Conservation (phyloP, 2,329 filamentous ascomycete genomes). For the Neocatenulostroma microsporum region DNA sequence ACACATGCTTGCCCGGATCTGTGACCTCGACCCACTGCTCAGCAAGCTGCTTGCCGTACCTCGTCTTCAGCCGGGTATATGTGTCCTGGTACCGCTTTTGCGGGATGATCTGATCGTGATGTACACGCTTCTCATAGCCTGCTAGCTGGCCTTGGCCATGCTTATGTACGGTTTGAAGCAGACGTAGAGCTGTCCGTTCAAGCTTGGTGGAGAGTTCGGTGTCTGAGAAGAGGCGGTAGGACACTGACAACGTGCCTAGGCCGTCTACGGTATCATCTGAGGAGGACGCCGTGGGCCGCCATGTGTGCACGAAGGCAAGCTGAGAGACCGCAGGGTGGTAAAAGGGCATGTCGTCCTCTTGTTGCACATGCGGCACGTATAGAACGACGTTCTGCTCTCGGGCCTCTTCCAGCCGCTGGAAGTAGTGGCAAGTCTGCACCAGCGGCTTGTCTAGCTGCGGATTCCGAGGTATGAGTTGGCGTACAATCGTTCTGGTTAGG, state of each 20-base stretch:
- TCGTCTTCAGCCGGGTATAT: conserved; percentile 70
- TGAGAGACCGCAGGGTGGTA: conserved; percentile 75
- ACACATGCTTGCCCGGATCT: conserved; percentile 84
- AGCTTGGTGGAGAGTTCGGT: conserved; percentile 33
- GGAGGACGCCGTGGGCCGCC: conserved; percentile 31
- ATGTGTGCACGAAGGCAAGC: conserved; percentile 69
- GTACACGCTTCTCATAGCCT: conserved; percentile 72
- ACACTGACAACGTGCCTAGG: conserved; percentile 37
- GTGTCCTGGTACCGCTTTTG: conserved; percentile 73
- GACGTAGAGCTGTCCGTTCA: conserved; percentile 58
- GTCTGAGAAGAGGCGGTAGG: conserved; percentile 40
- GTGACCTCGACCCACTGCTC: conserved; percentile 78
- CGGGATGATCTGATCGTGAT: conserved; percentile 74
- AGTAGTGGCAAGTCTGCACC: conserved; percentile 76
- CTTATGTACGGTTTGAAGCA: conserved; percentile 63
- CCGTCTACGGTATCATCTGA: conserved; percentile 2
- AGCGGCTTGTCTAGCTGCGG: conserved; percentile 64
- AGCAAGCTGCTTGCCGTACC: conserved; percentile 65
- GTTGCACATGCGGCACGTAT: conserved; percentile 66
- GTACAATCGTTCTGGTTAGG: conserved; percentile 59
- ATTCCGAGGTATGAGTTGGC: conserved; percentile 76
- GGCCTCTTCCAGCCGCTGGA: conserved; percentile 26
- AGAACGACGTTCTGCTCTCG: conserved; percentile 53
- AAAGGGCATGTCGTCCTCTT: conserved; percentile 62
- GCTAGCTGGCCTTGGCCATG: conserved; percentile 58